Evolutionary conservation across 2,329 filamentous ascomycete genomes (phyloP), one percentile per base, ranked within the genome.

Genomic region (Beauveria sp.): DNA sequence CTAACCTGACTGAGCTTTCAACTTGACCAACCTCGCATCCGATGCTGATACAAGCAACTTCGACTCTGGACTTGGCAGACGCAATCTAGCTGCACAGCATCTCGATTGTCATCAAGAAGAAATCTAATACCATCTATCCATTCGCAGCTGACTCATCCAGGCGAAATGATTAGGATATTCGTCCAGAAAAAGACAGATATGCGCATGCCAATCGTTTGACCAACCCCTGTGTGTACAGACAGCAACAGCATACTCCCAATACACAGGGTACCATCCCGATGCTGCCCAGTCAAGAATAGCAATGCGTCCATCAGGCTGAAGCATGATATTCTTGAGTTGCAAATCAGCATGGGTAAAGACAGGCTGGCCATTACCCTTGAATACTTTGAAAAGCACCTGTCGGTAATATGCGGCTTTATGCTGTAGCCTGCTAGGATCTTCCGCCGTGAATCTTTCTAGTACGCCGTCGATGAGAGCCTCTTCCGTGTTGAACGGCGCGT

Each of bases 321-420:
- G 47, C 38, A 60, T 60, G 20, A 60, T 24, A 9, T 60, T 60
- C 42, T 53, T 61, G 8, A 50, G 58, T 20, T 61, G 58, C 58
- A 61, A 55, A 28, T 55, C 42, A 2, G 50, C 50, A 43, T 61
- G 58, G 14, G 50, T 61, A n/a, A 54, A 61, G 30, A 61, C 58
- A 55, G 58, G 50, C 43, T 7, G 42, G 0, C 16, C 18, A 10
- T 55, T 18, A 5, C 58, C 51, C 22, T 49, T 61, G n/a, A 55
- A 55, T 18, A 49, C 50, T 42, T 50, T 28, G 4, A n/a, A n/a
- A 26, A 61, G 26, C 20, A 55, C 58, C 0, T 55, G 28, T 42
- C 51, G 58, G 43, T 61, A 61, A 45, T 61, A 61, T 55, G 58
- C 40, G 14, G 42, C 51, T 43, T 55, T 61, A 30, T 61, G 58